phyloP scores from a whole-genome alignment of 306 rosid species.

The Rubus idaeus region DNA sequence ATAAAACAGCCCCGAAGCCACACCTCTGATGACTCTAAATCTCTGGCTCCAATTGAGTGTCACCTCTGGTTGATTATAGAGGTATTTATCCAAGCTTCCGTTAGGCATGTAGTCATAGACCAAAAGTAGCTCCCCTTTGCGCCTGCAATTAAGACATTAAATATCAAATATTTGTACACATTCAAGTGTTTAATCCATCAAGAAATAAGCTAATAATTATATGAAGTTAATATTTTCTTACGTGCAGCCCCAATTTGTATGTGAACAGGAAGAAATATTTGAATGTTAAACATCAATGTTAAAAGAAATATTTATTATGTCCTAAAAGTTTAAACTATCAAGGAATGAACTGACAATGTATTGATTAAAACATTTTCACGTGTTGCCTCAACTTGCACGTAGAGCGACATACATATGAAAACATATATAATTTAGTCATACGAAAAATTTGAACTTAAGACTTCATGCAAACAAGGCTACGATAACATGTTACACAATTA shows the following conservation, averaged over 20 bases:
- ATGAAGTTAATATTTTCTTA: too few relatives aligned
- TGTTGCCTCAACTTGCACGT: background rate
- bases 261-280: too few relatives aligned
- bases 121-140: conserved; percentile 55
- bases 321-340: background rate
- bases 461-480: background rate
- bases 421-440: background rate
- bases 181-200: too few relatives aligned
- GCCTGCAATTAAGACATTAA: conserved; percentile 38
- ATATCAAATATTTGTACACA: too few relatives aligned
- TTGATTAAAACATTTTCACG: background rate
- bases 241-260: too few relatives aligned
- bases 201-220: too few relatives aligned
- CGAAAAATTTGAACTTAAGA: background rate
- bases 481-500: background rate
- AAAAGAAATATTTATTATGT: background rate
- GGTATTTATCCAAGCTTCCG: conserved; percentile 66
- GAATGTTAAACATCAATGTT: background rate
- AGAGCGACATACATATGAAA: background rate
- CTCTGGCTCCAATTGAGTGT: conserved; percentile 61
- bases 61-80: conserved; percentile 34
- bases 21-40: conserved; percentile 45
- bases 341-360: background rate
- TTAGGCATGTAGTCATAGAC: conserved; percentile 73
- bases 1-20: conserved; percentile 57